Evolutionary conservation across 805 yeast genomes (phyloP), one percentile per base, ranked within the genome.

Genomic region (Kuraishia ogatae): DNA sequence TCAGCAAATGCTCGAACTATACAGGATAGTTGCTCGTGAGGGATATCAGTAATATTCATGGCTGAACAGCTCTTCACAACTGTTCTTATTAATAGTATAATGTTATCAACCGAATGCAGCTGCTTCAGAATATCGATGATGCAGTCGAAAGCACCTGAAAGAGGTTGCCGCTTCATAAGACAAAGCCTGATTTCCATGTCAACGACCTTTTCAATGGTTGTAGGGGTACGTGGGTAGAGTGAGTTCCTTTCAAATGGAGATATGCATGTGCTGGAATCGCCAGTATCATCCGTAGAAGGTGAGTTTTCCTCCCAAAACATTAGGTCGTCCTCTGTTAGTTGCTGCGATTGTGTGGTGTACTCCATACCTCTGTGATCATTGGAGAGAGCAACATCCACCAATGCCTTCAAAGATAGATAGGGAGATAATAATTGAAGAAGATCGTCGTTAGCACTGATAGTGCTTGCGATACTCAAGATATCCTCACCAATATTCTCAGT

Each of bases 1-100:
- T 70, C 73, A 1, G 77, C 77, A 26, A 71, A 54, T 6, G 69
- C 22, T 43, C 74, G 58, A 22, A 52, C 2, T n/a, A 52, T 46
- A 7, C 23, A 20, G 11, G 53, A 28, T 5, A 51, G 53, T 28
- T 48, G 50, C 17, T 7, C n/a, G 6, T 35, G 43, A 10, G n/a
- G 4, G n/a, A 35, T 35, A 35, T 10, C 6, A 35, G 43, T 13
- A 3, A 17, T 35, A 11, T 11, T 15, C 17, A 17, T 35, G 7
- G 43, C 13, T 17, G 43, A 35, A 35, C 43, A 35, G 4, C n/a
- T 15, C n/a, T 11, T 35, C n/a, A 35, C n/a, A 35, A 35, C 43
- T 5, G 43, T 15, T 35, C 43, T 11, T 3, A 35, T 15, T 11
- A 35, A 15, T 15, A 35, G 13, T 15, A 35, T 35, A 17, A 35